Evolutionary conservation across 768 basidiomycete species (phyloP).

Genomic region (Lactarius quietus): DNA sequence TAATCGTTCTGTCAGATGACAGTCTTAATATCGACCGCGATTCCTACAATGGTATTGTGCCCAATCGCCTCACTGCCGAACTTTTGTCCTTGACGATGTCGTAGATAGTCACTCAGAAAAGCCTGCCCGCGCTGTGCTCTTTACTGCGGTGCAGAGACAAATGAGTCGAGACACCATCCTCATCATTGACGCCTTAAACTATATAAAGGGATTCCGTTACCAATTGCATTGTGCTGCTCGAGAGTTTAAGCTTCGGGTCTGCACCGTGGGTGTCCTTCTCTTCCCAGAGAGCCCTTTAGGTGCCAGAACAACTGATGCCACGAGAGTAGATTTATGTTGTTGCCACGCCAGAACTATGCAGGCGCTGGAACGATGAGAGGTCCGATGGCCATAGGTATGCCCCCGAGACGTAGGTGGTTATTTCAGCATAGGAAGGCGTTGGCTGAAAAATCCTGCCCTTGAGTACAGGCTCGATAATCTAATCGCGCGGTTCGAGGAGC

Average conservation of each 20-base stretch:
- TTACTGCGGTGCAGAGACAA: constrained; percentile 75
- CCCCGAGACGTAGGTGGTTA: constrained; percentile 58
- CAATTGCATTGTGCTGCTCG: constrained; percentile 96
- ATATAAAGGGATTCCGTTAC: constrained; percentile 98
- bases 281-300: not conserved
- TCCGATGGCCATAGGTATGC: constrained; percentile 50
- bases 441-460: constrained; percentile 20
- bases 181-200: constrained; percentile 89
- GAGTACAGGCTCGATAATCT: constrained; percentile 74
- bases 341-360: constrained; percentile 70
- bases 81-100: not conserved
- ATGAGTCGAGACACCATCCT: constrained; percentile 72
- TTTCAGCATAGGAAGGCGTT: constrained; percentile 3
- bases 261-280: constrained; percentile 60
- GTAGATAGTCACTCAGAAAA: constrained; percentile 83
- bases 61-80: not conserved
- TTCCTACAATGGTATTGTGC: constrained; percentile 67
- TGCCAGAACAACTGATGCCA: constrained; percentile 6
- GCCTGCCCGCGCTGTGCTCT: constrained; percentile 77
- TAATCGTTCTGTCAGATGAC: constrained; percentile 69
- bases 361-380: constrained; percentile 65
- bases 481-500: constrained; percentile 88
- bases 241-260: constrained; percentile 79
- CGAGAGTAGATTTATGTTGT: constrained; percentile 66
- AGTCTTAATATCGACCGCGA: constrained; percentile 56